Evolutionary conservation across 306 rosid species (phyloP), one percentile per base, ranked within the genome.

Genomic region (Acmispon strigosus): DNA sequence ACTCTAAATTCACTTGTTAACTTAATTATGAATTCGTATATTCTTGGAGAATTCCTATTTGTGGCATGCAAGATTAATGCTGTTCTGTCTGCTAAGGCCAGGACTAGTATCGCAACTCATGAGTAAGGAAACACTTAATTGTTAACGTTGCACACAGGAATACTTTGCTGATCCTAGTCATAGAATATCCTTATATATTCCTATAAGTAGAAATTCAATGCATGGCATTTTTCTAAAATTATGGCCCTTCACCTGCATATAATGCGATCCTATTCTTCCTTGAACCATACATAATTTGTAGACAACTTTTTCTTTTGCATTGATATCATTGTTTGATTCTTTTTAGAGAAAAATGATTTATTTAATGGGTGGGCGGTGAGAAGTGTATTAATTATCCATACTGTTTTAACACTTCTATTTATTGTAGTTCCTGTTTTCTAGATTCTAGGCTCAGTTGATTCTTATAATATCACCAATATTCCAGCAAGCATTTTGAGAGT

Each of bases 381-480:
- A 63, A 47, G 27, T 56, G 57, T 27, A 44, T 34, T 12, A 2
- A 48, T 34, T 17, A 27, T 60, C 14, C 49, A 47, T 44, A 14
- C 19, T 70, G 32, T 20, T 42, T 72, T 16, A 42, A n/a, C 4
- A 5, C 55, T 54, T 71, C 10, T 18, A 4, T 47, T 78, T 60
- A 43, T 70, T 17, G 49, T 8, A 34, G 47, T 49, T 18, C 59
- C 71, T 73, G 20, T n/a, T 72, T 58, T 72, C 51, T 41, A 39
- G 55, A 65, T 32, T 69, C 15, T 24, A 47, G 17, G 70, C 24
- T 18, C 34, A 24, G 27, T 2, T 48, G 44, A 47, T 20, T 62
- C 7, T 22, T 69, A 22, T 41, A 44, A 53, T 62, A 45, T 19
- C 11, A 20, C 34, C 65, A 6, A 43, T 58, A 48, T 76, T 62